These are phyloP conservation scores for Fonsecaea multimorphosa DNA, from an alignment of 2,329 filamentous ascomycete genomes.

Conservation along the genomic window DNA sequence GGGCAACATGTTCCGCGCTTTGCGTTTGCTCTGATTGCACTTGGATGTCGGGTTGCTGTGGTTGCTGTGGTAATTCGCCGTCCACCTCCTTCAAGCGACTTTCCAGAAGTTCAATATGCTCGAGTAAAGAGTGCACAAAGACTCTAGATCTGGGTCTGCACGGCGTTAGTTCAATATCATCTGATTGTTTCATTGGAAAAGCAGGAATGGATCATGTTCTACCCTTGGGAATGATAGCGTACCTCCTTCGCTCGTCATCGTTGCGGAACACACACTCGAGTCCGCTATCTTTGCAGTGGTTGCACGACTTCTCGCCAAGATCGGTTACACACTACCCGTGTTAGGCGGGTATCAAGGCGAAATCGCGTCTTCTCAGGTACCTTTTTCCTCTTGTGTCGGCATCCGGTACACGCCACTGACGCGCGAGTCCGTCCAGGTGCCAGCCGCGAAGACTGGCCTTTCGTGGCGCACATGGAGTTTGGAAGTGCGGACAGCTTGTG, in stretches of 20 bases:
- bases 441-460: neutral
- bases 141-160: conserved; percentile 9
- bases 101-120: conserved; percentile 13
- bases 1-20: neutral
- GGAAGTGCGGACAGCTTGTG: neutral
- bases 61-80: conserved; percentile 2
- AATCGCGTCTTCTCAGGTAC: neutral
- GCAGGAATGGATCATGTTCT: neutral
- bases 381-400: conserved; percentile 7
- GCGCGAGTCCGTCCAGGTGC: conserved; percentile 1
- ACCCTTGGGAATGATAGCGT: neutral
- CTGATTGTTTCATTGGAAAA: neutral
- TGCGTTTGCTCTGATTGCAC: neutral
- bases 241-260: conserved; percentile 14
- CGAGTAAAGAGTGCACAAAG: conserved; percentile 9
- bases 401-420: neutral
- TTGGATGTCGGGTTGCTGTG: neutral
- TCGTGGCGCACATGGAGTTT: neutral
- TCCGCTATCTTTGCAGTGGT: conserved; percentile 13
- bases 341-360: neutral
- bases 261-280: neutral
- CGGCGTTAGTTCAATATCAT: neutral
- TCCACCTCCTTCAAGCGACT: conserved; percentile 3
- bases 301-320: neutral
- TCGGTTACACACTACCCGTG: conserved; percentile 4